Base-by-base conservation (phyloP, 345 rosid species). In the Heritiera littoralis region DNA sequence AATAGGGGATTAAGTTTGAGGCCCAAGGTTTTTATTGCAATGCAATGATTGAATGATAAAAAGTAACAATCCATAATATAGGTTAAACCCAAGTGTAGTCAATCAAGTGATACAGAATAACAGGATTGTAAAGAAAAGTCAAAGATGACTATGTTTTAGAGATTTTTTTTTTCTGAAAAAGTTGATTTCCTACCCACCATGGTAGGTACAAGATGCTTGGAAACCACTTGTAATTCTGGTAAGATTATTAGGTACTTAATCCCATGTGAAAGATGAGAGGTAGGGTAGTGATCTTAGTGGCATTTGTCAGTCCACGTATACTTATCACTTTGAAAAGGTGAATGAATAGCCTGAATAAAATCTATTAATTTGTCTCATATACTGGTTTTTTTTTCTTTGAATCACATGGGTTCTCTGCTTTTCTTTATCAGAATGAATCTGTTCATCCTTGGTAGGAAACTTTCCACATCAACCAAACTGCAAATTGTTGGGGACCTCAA, bases 131-230 rank as follows among this genome's bases (percentile, higher is more conserved):
- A 70, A 48, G 54, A 75, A 61, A 78, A 84, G 72, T 72, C 68
- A 78, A 80, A 70, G 73, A 56, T 55, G 75, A 80, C 14, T 72
- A 69, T 30, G 32, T 48, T 80, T 51, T 64, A 68, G 54, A 72
- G 58, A 63, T 48, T 60, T 20, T 59, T 6, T 9, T 8, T 46
- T 38, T 41, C 71, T 54, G 55, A 38, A 75, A 77, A 81, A 56
- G 12, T 56, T 75, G 74, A 64, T n/a, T 66, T 74, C 73, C 83
- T 78, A 81, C 84, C 86, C 80, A 76, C 82, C 84, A 76, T 55
- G 78, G 64, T 66, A 60, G 64, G 77, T 67, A 28, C 45, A 67
- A 67, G 75, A 20, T 67, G 77, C 20, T 77, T 79, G 69, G 32
- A 43, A 77, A 80, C 83, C 82, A 71, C 83, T 78, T 70, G 66